Evolutionary conservation across 176 grass and related monocot genomes (phyloP).

Genomic region (Aegilops longissima): DNA sequence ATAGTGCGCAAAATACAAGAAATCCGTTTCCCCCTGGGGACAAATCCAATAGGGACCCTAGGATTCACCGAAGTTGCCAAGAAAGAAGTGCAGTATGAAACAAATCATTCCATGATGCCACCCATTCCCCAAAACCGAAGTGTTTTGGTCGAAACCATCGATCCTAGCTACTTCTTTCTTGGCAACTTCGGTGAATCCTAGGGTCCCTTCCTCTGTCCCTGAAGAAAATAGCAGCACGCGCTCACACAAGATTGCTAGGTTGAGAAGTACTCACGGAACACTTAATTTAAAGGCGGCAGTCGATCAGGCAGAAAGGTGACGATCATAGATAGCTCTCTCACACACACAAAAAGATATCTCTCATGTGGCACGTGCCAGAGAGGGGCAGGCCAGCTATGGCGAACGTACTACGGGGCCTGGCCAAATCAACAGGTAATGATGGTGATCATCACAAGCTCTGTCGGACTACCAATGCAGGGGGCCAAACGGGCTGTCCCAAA

Average conservation of each 20-base stretch:
- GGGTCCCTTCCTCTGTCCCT: neutral
- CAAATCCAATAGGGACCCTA: too few species aligned
- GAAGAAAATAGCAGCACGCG: neutral
- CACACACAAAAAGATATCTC: neutral
- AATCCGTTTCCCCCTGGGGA: too few species aligned
- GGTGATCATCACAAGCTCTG: slow-evolving; percentile 41
- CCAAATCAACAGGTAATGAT: slow-evolving; percentile 72
- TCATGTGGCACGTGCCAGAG: slow-evolving; percentile 41
- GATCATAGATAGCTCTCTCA: neutral
- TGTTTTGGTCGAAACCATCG: neutral
- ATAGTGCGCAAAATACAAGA: too few species aligned
- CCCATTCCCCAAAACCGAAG: too few species aligned
- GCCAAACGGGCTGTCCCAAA: neutral
- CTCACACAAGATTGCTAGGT: neutral
- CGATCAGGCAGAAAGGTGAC: neutral
- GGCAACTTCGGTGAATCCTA: too few species aligned
- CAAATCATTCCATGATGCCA: too few species aligned
- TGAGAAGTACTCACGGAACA: neutral
- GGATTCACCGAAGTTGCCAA: too few species aligned
- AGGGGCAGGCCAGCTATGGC: neutral
- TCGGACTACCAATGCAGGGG: slow-evolving; percentile 29
- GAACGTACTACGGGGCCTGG: neutral
- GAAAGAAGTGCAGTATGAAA: too few species aligned
- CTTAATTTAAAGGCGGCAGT: slow-evolving; percentile 29
- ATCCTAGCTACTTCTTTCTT: too few species aligned